Percentiles rank a stretch among this genome's conserved stretches.
These are phyloP conservation scores for Termitomyces sp. DNA, from an alignment of 768 basidiomycete genomes.

Conservation along the genomic window DNA sequence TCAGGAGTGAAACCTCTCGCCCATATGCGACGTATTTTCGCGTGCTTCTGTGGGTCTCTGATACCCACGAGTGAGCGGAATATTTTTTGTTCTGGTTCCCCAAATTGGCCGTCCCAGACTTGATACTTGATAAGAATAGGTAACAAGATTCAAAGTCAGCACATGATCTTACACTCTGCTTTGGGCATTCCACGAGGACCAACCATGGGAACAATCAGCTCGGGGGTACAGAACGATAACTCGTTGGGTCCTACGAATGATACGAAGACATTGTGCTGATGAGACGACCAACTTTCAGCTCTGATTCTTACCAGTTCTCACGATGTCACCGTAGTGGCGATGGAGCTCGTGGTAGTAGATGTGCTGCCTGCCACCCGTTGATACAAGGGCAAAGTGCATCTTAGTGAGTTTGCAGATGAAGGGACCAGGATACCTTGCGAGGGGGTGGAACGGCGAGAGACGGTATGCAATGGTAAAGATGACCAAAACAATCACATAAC, in stretches of 20 bases:
- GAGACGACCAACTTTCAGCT: too few species aligned
- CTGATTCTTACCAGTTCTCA: constrained; percentile 47
- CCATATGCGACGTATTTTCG: constrained; percentile 37
- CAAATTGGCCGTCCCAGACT: constrained; percentile 34
- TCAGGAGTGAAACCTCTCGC: constrained; percentile 33
- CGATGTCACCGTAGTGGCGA: constrained; percentile 47
- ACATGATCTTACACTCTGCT: constrained; percentile 20
- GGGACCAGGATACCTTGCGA: constrained; percentile 48
- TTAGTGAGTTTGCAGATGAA: constrained; percentile 36
- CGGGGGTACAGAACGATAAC: constrained; percentile 34
- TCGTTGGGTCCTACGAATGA: constrained; percentile 41
- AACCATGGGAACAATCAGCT: constrained; percentile 29
- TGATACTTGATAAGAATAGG: background rate
- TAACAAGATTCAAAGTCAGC: constrained; percentile 14
- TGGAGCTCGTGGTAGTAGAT: constrained; percentile 42
- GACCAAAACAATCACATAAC: constrained; percentile 4
- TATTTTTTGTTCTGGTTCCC: constrained; percentile 13
- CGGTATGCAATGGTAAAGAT: constrained; percentile 29
- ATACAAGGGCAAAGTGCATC: constrained; percentile 29
- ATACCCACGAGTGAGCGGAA: constrained; percentile 26
- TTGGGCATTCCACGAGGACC: constrained; percentile 40
- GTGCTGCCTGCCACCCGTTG: constrained; percentile 38
- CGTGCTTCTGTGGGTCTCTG: constrained; percentile 29
- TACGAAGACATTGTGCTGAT: background rate
- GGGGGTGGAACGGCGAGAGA: constrained; percentile 46